Evolutionary conservation across 1,139 yeast genomes (phyloP), one percentile per base, ranked within the genome.

Genomic region (Lodderomyces metapsilosis): DNA sequence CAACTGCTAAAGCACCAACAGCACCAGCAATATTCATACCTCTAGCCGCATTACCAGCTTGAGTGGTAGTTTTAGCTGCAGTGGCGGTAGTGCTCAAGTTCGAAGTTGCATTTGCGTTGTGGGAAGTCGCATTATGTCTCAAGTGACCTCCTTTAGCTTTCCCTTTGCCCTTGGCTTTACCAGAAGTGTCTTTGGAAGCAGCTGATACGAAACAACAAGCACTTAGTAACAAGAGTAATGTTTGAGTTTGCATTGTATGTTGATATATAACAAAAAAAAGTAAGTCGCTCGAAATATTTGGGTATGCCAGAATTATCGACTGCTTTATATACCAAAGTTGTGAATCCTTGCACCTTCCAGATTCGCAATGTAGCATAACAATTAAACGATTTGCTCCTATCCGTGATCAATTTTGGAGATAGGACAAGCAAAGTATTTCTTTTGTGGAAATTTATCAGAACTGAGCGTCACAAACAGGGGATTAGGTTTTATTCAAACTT

Each of bases 1-100:
- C 74, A 50, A 72, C 74, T 43, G 73, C 74, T 41, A 71, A 70
- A 48, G 68, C 70, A 48, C 69, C 71, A 51, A 70, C 65, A 40
- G 66, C 68, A 52, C 70, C 68, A 47, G 61, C 67, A 41, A 56
- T 56, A 49, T 54, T 52, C 42, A 58, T 61, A 43, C 52, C 54
- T 42, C 50, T 37, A 44, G 54, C 56, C 48, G 56, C 59, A 48
- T 54, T 58, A 43, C 53, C 54, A 36, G 50, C 52, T 35, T 49
- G 52, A 39, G 64, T 50, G 47, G 61, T 36, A 43, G 53, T 45
- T 43, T 57, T 42, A 32, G 62, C 38, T 44, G 53, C 59, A 57
- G 35, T 18, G 13, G 34, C 34, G 5, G 34, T 21, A 12, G 36
- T 13, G 22, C 30, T 34, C 37, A 34, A 20, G 21, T 24, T 34